Conservation (phyloP, 202 grass and related monocot genomes). For the Schoenoplectus tabernaemontani region DNA sequence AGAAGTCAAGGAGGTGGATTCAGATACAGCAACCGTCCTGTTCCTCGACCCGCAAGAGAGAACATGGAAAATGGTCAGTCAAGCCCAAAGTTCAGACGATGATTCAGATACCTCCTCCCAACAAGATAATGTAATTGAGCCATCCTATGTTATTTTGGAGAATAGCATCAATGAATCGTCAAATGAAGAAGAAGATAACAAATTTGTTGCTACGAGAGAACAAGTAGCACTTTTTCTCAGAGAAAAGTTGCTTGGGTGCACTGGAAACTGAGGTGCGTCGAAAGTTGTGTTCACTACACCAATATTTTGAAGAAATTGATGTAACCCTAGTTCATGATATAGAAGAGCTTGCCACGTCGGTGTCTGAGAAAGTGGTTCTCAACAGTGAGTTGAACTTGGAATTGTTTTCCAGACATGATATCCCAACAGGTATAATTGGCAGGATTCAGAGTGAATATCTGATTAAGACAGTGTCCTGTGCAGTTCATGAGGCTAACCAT, state of each 20-base stretch:
- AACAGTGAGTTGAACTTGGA: constrained; percentile 46
- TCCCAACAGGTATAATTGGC: constrained; percentile 48
- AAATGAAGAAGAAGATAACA: constrained; percentile 30
- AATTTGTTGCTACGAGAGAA: constrained; percentile 30
- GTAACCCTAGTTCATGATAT: constrained; percentile 44
- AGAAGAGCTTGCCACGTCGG: constrained; percentile 42
- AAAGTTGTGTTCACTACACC: constrained; percentile 39
- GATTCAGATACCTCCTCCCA: constrained; percentile 19
- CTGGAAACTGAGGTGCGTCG: constrained; percentile 79
- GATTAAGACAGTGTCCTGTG: constrained; percentile 56
- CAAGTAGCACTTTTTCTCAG: constrained; percentile 39
- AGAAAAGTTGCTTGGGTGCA: constrained; percentile 43
- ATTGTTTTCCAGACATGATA: constrained; percentile 31
- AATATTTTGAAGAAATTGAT: constrained; percentile 40
- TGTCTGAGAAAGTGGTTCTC: constrained; percentile 46
- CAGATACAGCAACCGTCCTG: constrained; percentile 58
- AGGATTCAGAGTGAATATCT: constrained; percentile 37
- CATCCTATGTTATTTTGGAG: constrained; percentile 43
- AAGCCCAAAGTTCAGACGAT: constrained; percentile 28
- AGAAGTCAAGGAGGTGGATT: constrained; percentile 39
- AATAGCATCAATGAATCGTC: constrained; percentile 6
- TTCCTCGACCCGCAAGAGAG: constrained; percentile 80
- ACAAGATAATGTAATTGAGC: constrained; percentile 32
- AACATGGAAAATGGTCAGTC: constrained; percentile 83
- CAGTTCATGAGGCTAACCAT: constrained; percentile 46